These are phyloP conservation scores for Penicillium palitans DNA, from an alignment of 2,329 filamentous ascomycete genomes.

Conservation along the genomic window DNA sequence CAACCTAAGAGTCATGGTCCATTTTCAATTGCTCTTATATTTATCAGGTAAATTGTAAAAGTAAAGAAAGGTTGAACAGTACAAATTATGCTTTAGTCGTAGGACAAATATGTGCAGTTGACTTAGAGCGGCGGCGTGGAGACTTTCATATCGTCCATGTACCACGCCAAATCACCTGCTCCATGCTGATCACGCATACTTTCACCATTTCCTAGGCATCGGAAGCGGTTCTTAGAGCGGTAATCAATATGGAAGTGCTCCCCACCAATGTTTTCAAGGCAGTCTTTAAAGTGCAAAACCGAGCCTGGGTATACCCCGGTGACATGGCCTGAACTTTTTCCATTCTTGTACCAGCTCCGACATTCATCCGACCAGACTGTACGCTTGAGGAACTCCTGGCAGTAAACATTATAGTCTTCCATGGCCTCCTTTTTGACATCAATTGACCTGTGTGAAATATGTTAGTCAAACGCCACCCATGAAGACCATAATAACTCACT, in stretches of 20 bases:
- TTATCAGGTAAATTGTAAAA: neutral
- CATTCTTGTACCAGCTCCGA: conserved; percentile 34
- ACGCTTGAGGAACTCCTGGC: conserved; percentile 35
- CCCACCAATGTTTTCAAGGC: conserved; percentile 18
- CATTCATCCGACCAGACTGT: conserved; percentile 33
- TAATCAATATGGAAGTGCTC: conserved; percentile 27
- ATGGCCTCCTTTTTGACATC: conserved; percentile 29
- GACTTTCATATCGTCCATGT: neutral
- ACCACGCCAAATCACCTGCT: conserved; percentile 1
- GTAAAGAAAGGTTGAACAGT: neutral
- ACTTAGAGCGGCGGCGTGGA: neutral
- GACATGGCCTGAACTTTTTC: conserved; percentile 11
- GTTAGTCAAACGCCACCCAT: neutral
- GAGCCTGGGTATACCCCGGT: neutral
- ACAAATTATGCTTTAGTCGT: neutral
- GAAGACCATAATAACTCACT: conserved; percentile 16
- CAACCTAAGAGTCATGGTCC: neutral
- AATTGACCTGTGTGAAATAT: conserved; percentile 16
- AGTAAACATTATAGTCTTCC: conserved; percentile 38
- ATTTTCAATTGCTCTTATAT: neutral
- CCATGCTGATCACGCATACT: neutral
- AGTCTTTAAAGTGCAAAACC: neutral
- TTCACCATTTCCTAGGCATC: conserved; percentile 21
- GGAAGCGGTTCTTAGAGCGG: conserved; percentile 20
- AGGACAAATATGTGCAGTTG: neutral